Conservation (phyloP, 1,284 basidiomycete species). For the Ceraceosorus bombacis region DNA sequence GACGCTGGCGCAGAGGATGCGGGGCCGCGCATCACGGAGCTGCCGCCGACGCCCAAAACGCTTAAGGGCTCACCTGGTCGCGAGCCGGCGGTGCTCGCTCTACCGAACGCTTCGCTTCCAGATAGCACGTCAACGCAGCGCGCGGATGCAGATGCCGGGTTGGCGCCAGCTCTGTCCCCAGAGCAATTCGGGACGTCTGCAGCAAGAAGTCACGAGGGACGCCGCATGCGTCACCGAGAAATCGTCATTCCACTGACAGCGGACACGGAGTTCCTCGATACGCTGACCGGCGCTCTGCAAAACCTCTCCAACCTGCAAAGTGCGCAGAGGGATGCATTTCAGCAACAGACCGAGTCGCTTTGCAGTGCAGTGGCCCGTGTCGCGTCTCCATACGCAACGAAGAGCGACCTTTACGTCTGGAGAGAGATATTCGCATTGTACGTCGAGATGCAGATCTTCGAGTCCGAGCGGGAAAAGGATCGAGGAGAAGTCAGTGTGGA, state of each 20-base stretch:
- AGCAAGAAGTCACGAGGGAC: neutral
- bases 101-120: neutral
- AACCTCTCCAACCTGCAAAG: slow-evolving; percentile 63
- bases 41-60: slow-evolving; percentile 6
- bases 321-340: slow-evolving; percentile 61
- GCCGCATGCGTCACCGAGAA: slow-evolving; percentile 51
- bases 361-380: slow-evolving; percentile 55
- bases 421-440: slow-evolving; percentile 82
- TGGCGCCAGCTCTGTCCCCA: neutral
- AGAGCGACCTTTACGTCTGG: slow-evolving; percentile 81
- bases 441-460: slow-evolving; percentile 79
- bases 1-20: slow-evolving; percentile 13
- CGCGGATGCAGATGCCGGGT: neutral
- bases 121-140: neutral
- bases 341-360: slow-evolving; percentile 58
- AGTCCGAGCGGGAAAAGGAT: slow-evolving; percentile 64
- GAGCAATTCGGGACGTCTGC: neutral
- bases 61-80: no score
- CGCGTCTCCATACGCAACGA: slow-evolving; percentile 41
- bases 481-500: slow-evolving; percentile 66
- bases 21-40: slow-evolving; percentile 18
- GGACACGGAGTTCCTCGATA: slow-evolving; percentile 72
- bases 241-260: slow-evolving; percentile 72
- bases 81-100: slow-evolving; percentile 10
- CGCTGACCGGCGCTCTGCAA: slow-evolving; percentile 65